Conservation (phyloP, 495 filamentous ascomycete species). For the Bacidia gigantensis region DNA sequence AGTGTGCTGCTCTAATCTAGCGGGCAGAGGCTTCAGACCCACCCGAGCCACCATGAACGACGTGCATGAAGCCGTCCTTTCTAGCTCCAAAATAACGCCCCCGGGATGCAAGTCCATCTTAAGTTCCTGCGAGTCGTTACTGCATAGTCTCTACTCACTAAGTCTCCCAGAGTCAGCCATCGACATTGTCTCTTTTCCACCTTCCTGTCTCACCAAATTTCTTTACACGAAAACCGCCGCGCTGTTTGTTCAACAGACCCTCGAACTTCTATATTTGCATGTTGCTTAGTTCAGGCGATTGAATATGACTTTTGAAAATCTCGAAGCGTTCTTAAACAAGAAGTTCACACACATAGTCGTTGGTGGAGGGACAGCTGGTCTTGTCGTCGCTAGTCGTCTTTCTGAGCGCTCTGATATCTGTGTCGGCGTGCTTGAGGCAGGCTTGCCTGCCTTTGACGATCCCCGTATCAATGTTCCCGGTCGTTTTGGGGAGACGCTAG, state of each 20-base stretch:
- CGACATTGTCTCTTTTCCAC: no score
- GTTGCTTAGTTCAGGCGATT: no score
- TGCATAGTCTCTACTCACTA: no score
- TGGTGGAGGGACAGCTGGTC: constrained; percentile 29
- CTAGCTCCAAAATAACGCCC: background rate
- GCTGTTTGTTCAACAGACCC: no score
- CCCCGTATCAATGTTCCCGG: constrained; percentile 30
- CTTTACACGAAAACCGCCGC: no score
- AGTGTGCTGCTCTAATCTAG: background rate
- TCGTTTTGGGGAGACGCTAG: constrained; percentile 28
- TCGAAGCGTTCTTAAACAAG: constrained; percentile 12
- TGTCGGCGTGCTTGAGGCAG: constrained; percentile 37
- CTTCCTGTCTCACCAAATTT: no score
- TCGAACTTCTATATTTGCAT: no score
- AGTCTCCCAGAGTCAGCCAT: no score
- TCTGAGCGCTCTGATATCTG: constrained; percentile 26
- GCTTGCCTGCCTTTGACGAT: constrained; percentile 26
- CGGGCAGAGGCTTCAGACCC: background rate
- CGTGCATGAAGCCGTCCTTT: background rate
- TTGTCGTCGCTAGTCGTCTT: constrained; percentile 28
- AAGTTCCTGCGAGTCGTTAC: no score
- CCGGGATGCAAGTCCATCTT: no score
- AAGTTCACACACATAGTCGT: constrained; percentile 24
- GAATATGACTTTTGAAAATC: constrained; percentile 37
- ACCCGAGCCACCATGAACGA: background rate